Evolutionary conservation across 2,329 filamentous ascomycete species (phyloP), one percentile per base, ranked within the genome.

Genomic region (Coniochaeta sp.): DNA sequence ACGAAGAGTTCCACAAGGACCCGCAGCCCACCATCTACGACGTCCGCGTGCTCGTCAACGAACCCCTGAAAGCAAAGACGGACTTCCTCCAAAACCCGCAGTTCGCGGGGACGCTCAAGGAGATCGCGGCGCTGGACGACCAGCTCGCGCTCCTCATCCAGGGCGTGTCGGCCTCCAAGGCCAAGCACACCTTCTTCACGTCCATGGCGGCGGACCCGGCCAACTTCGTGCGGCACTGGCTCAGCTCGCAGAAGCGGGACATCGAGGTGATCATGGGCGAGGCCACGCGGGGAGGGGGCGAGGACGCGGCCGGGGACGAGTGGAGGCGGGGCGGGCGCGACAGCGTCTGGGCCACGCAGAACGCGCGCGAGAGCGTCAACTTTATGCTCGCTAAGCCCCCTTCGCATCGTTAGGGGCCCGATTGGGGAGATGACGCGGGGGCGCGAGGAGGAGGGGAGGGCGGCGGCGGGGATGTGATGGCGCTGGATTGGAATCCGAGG

Each of bases 181-280:
- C 91, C 26, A 96, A 96, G 72, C 91, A 96, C 72, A 85, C 88
- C 17, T 99, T 99, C 78, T 89, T 95, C 73, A 86, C 84, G 7
- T 85, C 86, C 5, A 80, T 98, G 64, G 85, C 87, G 61, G 85
- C 89, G 64, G 92, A 97, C 66, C 95, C 95, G 0, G 88, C 90
- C 17, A 85, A 83, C 14, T 98, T 98, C 68, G 81, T 97, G 62
- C 87, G 85, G 64, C 86, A 90, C 69, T 99, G 95, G 95, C 81
- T 96, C 58, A 91, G 88, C 68, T 93, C 89, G 17, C 95, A 99
- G 77, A 92, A 92, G 75, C 83, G 93, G 56, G 93, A 98, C 72
- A 79, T 97, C 38, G 92, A 96, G 69, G 86, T 95, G 7, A 88
- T 97, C 55, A 82, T 95, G 63, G 93, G 92, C 61, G 93, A 97